Percentiles rank a stretch among this genome's conserved stretches.
Conservation (phyloP, 257 asterid species). For the Solanum lycopersicoides region DNA sequence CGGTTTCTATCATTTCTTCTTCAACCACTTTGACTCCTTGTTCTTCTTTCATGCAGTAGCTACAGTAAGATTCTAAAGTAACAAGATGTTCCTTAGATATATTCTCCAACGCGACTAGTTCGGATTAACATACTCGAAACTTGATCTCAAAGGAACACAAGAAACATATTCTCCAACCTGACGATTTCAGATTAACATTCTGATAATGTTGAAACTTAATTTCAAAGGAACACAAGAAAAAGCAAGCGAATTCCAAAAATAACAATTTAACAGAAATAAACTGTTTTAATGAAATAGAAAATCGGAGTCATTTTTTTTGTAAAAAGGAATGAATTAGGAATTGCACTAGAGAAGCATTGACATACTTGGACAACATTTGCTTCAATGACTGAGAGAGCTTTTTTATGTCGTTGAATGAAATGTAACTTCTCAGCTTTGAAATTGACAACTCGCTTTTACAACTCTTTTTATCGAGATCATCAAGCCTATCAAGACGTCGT, state of each 20-base stretch:
- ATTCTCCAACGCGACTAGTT: not conserved
- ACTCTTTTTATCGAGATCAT: slow-evolving; percentile 13
- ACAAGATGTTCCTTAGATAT: not conserved
- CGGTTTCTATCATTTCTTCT: not conserved
- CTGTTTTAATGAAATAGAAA: not conserved
- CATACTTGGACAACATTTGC: slow-evolving; percentile 64
- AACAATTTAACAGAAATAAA: not conserved
- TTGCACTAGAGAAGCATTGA: not conserved
- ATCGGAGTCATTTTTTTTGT: not conserved
- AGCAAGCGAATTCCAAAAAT: not conserved
- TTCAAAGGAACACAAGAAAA: not conserved
- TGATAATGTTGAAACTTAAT: not conserved
- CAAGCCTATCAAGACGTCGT: slow-evolving; percentile 12
- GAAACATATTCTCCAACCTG: not conserved
- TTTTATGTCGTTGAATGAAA: slow-evolving; percentile 34
- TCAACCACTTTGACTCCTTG: not conserved
- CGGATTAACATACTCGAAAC: not conserved
- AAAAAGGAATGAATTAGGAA: not conserved
- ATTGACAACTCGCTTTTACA: slow-evolving; percentile 10
- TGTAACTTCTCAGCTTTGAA: slow-evolving; percentile 10
- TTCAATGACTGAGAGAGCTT: slow-evolving; percentile 40
- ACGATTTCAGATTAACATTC: not conserved
- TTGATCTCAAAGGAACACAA: not conserved
- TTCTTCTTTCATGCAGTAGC: not conserved
- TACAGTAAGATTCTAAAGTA: not conserved